Conservation (phyloP, 371 early-diverging fungal species). For the Funneliformis caledonium region DNA sequence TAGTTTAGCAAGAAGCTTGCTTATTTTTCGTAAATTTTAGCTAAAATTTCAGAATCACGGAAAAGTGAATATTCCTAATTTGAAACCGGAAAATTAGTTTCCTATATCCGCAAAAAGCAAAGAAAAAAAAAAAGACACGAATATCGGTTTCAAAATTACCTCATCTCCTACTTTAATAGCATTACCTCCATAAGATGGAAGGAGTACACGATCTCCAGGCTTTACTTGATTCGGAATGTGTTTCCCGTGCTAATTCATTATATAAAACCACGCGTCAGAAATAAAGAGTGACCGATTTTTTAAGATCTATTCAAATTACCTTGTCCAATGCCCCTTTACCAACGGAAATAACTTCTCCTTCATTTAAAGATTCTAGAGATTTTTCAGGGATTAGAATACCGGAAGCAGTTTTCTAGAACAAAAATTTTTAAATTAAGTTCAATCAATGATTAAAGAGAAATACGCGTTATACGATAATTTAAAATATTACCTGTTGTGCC, state of each 20-base stretch:
- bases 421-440: background rate
- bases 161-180: slow-evolving; percentile 86
- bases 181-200: slow-evolving; percentile 94
- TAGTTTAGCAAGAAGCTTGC: no score
- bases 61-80: slow-evolving; percentile 72
- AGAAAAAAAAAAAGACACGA: slow-evolving; percentile 50
- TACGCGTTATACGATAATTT: background rate
- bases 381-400: slow-evolving; percentile 98
- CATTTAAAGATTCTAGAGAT: slow-evolving; percentile 94
- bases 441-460: background rate
- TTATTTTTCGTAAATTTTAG: slow-evolving; percentile 67
- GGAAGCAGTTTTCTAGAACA: slow-evolving; percentile 84
- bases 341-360: slow-evolving; percentile 91
- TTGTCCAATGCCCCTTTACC: slow-evolving; percentile 90
- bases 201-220: slow-evolving; percentile 92
- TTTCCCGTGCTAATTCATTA: slow-evolving; percentile 69
- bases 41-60: slow-evolving; percentile 93
- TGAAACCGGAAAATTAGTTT: slow-evolving; percentile 30
- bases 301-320: slow-evolving; percentile 42
- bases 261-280: slow-evolving; percentile 4
- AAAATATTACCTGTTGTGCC: slow-evolving; percentile 80
- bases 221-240: slow-evolving; percentile 80
- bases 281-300: background rate
- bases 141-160: slow-evolving; percentile 5
- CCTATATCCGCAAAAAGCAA: slow-evolving; percentile 46